These are phyloP conservation scores for Monosporascus sp. DNA, from an alignment of 2,329 filamentous ascomycete species.

Conservation along the genomic window DNA sequence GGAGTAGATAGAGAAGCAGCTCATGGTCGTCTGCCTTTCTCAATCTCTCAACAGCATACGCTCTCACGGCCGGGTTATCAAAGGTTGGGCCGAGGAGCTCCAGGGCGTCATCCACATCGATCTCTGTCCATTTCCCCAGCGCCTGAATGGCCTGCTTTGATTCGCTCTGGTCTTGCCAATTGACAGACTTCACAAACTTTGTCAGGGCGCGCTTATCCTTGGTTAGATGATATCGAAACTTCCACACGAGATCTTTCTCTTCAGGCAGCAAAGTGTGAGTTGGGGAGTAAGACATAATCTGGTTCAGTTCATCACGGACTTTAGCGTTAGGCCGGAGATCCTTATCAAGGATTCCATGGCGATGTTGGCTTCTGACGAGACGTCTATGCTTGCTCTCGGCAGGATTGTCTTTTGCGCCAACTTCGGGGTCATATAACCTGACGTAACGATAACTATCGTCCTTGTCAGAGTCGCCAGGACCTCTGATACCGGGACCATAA, in stretches of 20 bases:
- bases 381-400: constrained; percentile 92
- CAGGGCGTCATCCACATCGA: constrained; percentile 93
- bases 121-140: constrained; percentile 88
- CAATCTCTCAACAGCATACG: constrained; percentile 87
- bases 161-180: constrained; percentile 83
- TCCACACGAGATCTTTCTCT: constrained; percentile 96
- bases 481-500: constrained; percentile 83
- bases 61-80: constrained; percentile 79
- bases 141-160: constrained; percentile 85
- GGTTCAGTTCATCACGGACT: constrained; percentile 87
- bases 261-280: constrained; percentile 83
- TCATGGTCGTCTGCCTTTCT: constrained; percentile 92
- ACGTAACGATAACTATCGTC: constrained; percentile 59
- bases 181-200: constrained; percentile 96
- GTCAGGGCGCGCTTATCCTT: constrained; percentile 88
- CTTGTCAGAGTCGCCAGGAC: constrained; percentile 46
- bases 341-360: constrained; percentile 90
- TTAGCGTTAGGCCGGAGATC: constrained; percentile 96
- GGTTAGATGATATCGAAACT: constrained; percentile 90
- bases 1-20: constrained; percentile 81
- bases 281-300: constrained; percentile 86
- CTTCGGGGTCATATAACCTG: constrained; percentile 88
- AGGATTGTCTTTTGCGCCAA: constrained; percentile 83
- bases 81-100: constrained; percentile 91
- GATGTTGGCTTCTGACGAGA: constrained; percentile 80